A percentile compares a stretch with the other conserved stretches of the same genome.
Conservation (phyloP, 1,139 yeast species). For the Lodderomyces margitis region DNA sequence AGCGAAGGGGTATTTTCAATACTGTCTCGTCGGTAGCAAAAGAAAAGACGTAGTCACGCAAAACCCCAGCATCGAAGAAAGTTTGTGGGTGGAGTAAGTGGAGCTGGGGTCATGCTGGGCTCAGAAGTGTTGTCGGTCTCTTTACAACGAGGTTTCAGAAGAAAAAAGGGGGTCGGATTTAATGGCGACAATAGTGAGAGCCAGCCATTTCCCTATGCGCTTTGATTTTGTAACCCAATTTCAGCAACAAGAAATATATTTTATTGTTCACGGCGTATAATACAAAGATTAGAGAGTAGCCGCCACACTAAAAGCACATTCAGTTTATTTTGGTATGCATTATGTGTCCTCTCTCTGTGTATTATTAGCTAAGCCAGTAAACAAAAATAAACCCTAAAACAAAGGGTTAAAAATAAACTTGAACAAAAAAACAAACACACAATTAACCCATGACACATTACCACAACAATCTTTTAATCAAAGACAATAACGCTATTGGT, state of each 20-base stretch:
- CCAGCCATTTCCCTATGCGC: not conserved
- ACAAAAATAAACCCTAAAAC: not conserved
- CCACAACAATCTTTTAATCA: not conserved
- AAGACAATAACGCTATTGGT: no score
- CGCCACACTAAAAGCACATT: not conserved
- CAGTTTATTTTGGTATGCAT: not conserved
- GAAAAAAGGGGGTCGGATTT: not conserved
- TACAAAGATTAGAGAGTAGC: not conserved
- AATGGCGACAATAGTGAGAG: not conserved
- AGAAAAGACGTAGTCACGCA: no score
- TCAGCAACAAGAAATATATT: not conserved
- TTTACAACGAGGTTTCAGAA: not conserved
- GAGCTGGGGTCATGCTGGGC: not conserved
- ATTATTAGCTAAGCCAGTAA: not conserved
- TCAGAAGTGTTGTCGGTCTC: not conserved
- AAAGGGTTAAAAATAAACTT: not conserved
- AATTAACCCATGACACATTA: conserved; percentile 1
- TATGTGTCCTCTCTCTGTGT: no score
- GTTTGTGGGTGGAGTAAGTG: not conserved
- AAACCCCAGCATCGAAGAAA: no score
- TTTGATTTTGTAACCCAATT: conserved; percentile 2
- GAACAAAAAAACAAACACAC: not conserved
- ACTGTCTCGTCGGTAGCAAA: no score
- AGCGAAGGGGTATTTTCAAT: no score
- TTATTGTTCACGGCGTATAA: not conserved